Conservation (phyloP, 148 eudicot genomes). For the Rhododendron williamsianum region DNA sequence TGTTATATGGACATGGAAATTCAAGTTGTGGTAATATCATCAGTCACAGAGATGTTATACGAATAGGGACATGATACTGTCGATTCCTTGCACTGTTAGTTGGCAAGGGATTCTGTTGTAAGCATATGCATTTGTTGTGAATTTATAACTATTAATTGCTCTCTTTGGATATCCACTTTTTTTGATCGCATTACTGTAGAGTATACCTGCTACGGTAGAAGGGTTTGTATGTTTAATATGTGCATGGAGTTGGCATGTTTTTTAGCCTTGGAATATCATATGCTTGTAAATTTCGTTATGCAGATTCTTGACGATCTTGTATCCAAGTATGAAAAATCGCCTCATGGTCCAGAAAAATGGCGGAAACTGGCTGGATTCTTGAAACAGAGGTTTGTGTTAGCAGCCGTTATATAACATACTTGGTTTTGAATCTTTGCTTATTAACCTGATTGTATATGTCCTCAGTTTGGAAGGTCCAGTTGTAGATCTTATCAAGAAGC, state of each 20-base stretch:
- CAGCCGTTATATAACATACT: background rate
- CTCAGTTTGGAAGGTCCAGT: conserved; percentile 93
- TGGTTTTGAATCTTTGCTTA: conserved; percentile 10
- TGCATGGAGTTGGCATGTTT: background rate
- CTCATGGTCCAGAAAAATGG: conserved; percentile 96
- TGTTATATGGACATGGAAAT: background rate
- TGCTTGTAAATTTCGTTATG: background rate
- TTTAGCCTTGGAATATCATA: background rate
- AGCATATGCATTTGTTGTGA: background rate
- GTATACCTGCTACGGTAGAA: background rate
- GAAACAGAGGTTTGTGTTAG: conserved; percentile 62
- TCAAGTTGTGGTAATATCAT: background rate
- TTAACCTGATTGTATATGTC: background rate
- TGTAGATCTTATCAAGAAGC: conserved; percentile 75
- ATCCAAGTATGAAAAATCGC: conserved; percentile 64
- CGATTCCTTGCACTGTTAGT: conserved; percentile 1
- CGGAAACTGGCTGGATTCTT: conserved; percentile 56
- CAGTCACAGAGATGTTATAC: background rate
- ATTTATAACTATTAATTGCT: background rate
- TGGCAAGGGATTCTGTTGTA: conserved; percentile 6
- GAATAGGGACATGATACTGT: background rate
- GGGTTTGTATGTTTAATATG: background rate
- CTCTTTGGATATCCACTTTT: background rate
- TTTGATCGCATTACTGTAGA: background rate
- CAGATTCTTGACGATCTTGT: conserved; percentile 77